Conservation (phyloP, 2,329 filamentous ascomycete species). For the Monosporascus cannonballus region DNA sequence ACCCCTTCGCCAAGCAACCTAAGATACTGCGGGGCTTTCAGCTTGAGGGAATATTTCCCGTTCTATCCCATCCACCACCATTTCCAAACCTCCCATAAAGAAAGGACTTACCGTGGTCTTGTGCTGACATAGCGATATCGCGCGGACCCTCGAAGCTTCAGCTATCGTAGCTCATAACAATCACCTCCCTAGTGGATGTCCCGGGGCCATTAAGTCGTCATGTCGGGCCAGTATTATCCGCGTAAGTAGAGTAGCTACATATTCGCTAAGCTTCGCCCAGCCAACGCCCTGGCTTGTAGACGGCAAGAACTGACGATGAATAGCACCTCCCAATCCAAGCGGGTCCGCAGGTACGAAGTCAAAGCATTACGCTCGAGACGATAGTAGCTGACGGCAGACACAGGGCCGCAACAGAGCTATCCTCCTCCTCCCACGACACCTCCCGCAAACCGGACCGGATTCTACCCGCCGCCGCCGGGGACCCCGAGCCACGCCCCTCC, state of each 20-base stretch:
- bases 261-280: background rate
- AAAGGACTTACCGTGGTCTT: background rate
- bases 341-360: conserved; percentile 24
- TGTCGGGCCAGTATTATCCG: conserved; percentile 42
- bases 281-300: conserved; percentile 4
- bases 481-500: conserved; percentile 27
- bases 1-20: background rate
- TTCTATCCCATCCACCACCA: background rate
- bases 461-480: conserved; percentile 37
- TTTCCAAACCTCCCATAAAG: background rate
- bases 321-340: conserved; percentile 37
- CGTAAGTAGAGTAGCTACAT: conserved; percentile 29
- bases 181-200: background rate
- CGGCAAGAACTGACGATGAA: conserved; percentile 10
- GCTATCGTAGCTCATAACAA: background rate
- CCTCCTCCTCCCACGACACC: conserved; percentile 42
- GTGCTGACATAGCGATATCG: background rate
- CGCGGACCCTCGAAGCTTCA: background rate
- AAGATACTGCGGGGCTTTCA: background rate
- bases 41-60: background rate
- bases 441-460: conserved; percentile 38
- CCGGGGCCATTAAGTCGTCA: conserved; percentile 13
- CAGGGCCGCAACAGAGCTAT: conserved; percentile 33
- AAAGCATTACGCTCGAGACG: conserved; percentile 3
- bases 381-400: conserved; percentile 14